Conservation (phyloP, 2,329 filamentous ascomycete species). For the Verticillium klebahnii region DNA sequence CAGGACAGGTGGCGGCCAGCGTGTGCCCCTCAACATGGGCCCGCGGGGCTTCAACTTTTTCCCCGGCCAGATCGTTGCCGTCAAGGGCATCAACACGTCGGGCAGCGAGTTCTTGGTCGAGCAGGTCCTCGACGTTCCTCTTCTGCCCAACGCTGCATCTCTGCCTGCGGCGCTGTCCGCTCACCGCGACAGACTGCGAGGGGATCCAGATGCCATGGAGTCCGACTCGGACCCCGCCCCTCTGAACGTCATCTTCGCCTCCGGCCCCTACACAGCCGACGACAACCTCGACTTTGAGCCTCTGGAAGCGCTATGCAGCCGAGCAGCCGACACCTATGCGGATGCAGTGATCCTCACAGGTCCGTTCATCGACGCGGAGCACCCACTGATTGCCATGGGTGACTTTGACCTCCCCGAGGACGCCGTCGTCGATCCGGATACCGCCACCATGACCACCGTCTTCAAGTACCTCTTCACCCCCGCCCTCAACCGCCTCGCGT, state of each 20-base stretch:
- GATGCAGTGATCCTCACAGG: conserved; percentile 79
- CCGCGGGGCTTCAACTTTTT: conserved; percentile 77
- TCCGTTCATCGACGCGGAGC: conserved; percentile 87
- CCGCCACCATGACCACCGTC: conserved; percentile 72
- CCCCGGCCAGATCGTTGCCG: conserved; percentile 86
- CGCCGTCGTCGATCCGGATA: conserved; percentile 66
- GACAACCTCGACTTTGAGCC: conserved; percentile 90
- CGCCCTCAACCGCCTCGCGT: conserved; percentile 64
- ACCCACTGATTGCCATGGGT: conserved; percentile 77
- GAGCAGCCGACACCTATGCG: conserved; percentile 67
- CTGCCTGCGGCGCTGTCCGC: conserved; percentile 58
- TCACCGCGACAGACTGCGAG: conserved; percentile 65
- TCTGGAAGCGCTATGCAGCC: conserved; percentile 73
- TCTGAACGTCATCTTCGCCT: conserved; percentile 70
- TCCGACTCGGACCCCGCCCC: conserved; percentile 57
- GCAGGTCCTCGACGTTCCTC: conserved; percentile 70
- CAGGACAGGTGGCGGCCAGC: conserved; percentile 73
- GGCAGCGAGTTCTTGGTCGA: conserved; percentile 78
- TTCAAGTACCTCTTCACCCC: conserved; percentile 78
- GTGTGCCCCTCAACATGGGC: conserved; percentile 73
- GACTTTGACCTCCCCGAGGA: conserved; percentile 73
- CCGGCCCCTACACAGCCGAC: conserved; percentile 89
- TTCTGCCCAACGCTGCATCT: conserved; percentile 71
- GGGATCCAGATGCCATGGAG: conserved; percentile 59
- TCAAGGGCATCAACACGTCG: conserved; percentile 81